Base-by-base conservation (phyloP, 805 yeast genomes). In the Candida manassasensis region DNA sequence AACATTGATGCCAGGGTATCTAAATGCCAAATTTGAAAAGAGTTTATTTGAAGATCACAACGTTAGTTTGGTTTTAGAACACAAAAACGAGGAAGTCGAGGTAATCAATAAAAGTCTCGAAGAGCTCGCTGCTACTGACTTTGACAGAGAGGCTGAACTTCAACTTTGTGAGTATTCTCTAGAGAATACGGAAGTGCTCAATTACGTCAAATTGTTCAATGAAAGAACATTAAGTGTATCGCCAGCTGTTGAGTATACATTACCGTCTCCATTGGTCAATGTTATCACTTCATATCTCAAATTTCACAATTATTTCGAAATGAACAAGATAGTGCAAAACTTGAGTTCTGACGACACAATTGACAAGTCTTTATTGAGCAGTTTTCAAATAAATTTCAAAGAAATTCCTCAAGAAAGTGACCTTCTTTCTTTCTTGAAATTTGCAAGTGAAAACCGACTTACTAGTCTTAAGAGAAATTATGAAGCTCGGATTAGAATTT, bases 1-100 rank as follows among this genome's bases (percentile, higher is more conserved):
- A 44, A 81, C 90, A 38, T 72, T 89, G 77, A 73, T 84, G 2
- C 83, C 84, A 31, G 84, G 82, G 0, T 73, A 79, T n/a, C 77
- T 83, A 52, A 87, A 89, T 47, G 67, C 87, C 28, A 80, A 79
- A 48, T 71, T 89, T 37, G 99, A 93, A 52, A 80, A 44, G 32
- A 50, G 61, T 30, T 49, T 54, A 18, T 52, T 58, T 29, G 52
- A 49, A 13, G 56, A 59, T 36, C 53, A 45, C 21, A 29, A 27
- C 9, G 30, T 54, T 4, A 16, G 14, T 15, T 4, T 35, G 31
- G 19, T 37, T 43, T 5, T 47, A 45, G 27, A 29, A 32, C 27
- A 47, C 29, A 19, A 33, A 38, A 11, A 43, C 27, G 45, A 44
- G 4, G 37, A 41, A 16, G 49, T 43, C 2, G 34, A 13, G 8